Percentiles rank a stretch among this genome's conserved stretches.
phyloP scores from a whole-genome alignment of 2,329 filamentous ascomycete species.

The Ophiostoma sp. region DNA sequence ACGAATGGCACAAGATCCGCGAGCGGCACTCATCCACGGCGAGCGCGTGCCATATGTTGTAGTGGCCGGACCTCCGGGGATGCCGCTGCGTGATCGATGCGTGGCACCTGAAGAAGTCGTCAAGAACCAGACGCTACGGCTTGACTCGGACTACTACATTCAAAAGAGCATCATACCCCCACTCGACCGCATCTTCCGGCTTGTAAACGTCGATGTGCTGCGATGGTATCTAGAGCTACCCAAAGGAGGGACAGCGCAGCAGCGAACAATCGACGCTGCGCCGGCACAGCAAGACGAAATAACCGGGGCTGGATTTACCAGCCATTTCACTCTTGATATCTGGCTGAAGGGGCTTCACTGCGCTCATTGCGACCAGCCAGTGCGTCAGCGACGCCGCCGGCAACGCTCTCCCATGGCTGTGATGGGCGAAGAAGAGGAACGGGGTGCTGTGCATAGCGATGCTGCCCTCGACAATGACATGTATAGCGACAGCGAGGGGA shows the following conservation, averaged over 20 bases:
- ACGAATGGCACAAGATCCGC: constrained; percentile 78
- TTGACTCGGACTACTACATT: constrained; percentile 97
- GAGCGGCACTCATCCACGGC: constrained; percentile 87
- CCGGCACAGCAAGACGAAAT: constrained; percentile 27
- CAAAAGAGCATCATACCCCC: constrained; percentile 92
- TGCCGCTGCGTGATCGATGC: constrained; percentile 80
- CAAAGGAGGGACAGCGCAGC: constrained; percentile 61
- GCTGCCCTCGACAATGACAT: not conserved
- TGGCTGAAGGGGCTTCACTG: constrained; percentile 82
- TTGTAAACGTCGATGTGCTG: constrained; percentile 79
- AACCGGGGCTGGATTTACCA: constrained; percentile 29
- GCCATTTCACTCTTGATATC: constrained; percentile 77
- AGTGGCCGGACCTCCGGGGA: constrained; percentile 78
- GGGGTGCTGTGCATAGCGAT: not conserved
- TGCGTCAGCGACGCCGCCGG: constrained; percentile 28
- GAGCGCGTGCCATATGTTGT: constrained; percentile 95
- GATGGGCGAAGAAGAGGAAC: not conserved
- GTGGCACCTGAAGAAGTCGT: constrained; percentile 81
- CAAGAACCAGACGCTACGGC: constrained; percentile 60
- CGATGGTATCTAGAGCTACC: constrained; percentile 97
- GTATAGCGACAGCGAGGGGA: not conserved
- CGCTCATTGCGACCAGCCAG: constrained; percentile 64
- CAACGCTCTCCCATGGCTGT: too few relatives aligned
- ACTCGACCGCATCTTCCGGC: constrained; percentile 91
- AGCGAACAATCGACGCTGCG: constrained; percentile 39